Evolutionary conservation across 2,329 filamentous ascomycete genomes (phyloP), one percentile per base, ranked within the genome.

Genomic region (Penicillium sp.): DNA sequence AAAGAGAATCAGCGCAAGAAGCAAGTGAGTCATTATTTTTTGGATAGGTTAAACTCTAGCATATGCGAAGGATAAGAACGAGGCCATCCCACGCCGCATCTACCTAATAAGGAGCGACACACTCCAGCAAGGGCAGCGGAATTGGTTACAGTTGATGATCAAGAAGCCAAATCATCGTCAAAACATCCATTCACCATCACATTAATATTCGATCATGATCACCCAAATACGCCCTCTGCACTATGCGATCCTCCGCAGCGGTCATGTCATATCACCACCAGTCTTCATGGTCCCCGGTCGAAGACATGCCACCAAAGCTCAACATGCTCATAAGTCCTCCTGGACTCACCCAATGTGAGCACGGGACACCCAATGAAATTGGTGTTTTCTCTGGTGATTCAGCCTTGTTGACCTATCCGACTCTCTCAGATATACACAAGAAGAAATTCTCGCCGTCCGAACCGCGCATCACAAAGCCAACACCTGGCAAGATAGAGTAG

Each of bases 391-490:
- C 22, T 22, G 22, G 22, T 22, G 22, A 22, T 22, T 22, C 22
- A 17, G 4, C 0, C 1, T 17, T n/a, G 38, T 31, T 47, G 34
- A 31, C n/a, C 34, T 70, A 45, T 14, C 1, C 7, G 49, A 20
- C 5, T 48, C 10, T 4, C 11, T n/a, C 52, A 78, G 76, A 22
- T 96, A 91, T 75, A 90, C 89, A 34, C 83, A 90, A 71, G 83
- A 90, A 63, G 89, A 97, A 74, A 95, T 98, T 90, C 81, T 84
- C 28, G 73, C 76, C 28, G 86, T 98, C 53, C 81, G 82, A 49
- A 86, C 94, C 4, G 91, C 89, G 22, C 94, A 98, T 73, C 89
- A 94, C 28, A 76, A 88, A 66, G 86, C 90, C 1, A 83, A 86
- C 69, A 89, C 85, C 11, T 82, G 86, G 71, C 90, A 92, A 5